Percentiles rank a stretch among this genome's conserved stretches.
These are phyloP conservation scores for Globisporangium echinulatum DNA, from an alignment of 352 stramenopile species.

Conservation along the genomic window DNA sequence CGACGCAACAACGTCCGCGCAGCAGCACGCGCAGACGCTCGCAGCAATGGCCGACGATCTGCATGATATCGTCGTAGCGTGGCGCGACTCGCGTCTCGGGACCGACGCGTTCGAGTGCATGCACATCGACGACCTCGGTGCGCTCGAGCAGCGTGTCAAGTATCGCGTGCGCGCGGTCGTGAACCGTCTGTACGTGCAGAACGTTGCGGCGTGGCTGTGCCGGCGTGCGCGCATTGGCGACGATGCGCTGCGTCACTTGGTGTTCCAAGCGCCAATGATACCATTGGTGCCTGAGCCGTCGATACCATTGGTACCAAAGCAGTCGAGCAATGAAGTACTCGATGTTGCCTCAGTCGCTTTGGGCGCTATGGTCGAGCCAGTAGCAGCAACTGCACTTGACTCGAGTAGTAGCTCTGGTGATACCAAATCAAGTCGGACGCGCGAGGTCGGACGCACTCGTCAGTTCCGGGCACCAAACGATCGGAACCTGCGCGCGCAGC, in stretches of 20 bases:
- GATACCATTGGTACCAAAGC: too few relatives aligned
- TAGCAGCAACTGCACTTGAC: too few relatives aligned
- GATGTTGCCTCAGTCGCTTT: too few relatives aligned
- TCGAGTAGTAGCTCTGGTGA: too few relatives aligned
- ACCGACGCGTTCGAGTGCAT: constrained; percentile 3
- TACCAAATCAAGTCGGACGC: too few relatives aligned
- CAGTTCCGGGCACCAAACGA: too few relatives aligned
- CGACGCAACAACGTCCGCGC: background rate
- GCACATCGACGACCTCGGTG: constrained; percentile 8
- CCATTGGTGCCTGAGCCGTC: too few relatives aligned
- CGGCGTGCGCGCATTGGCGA: background rate
- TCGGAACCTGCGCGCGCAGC: too few relatives aligned
- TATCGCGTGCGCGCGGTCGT: constrained; percentile 1
- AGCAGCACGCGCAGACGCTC: background rate
- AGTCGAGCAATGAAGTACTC: too few relatives aligned
- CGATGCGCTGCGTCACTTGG: background rate
- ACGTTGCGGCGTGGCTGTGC: constrained; percentile 10
- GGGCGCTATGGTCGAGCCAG: too few relatives aligned
- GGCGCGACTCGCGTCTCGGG: constrained; percentile 8
- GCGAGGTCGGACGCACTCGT: too few relatives aligned
- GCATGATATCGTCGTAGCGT: constrained; percentile 12
- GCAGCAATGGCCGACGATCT: constrained; percentile 1
- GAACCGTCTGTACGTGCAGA: constrained; percentile 9
- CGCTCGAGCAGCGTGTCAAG: constrained; percentile 9
- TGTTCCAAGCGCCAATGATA: background rate